These are phyloP conservation scores for Botrytis sinoallii DNA, from an alignment of 2,329 filamentous ascomycete genomes.

Conservation along the genomic window DNA sequence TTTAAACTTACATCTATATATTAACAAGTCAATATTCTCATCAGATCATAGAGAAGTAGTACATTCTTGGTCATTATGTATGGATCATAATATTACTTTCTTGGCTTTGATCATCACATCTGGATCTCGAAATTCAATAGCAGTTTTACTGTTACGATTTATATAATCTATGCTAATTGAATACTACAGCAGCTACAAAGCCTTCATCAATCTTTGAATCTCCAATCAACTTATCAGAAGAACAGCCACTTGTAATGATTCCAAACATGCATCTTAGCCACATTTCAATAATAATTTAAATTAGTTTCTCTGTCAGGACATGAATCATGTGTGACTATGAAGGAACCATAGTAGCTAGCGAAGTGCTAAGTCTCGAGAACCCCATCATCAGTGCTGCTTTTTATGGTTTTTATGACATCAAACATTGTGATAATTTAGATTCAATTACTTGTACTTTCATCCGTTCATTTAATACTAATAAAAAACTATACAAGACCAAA, in stretches of 20 bases:
- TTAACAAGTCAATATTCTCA: neutral
- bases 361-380: neutral
- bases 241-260: neutral
- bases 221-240: neutral
- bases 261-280: neutral
- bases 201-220: neutral
- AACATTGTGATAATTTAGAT: neutral
- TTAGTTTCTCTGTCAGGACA: neutral
- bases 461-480: neutral
- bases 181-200: neutral
- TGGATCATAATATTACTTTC: neutral
- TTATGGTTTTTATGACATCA: neutral
- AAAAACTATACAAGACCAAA: neutral
- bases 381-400: neutral
- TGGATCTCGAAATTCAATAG: neutral
- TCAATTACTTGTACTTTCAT: neutral
- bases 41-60: neutral
- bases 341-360: neutral
- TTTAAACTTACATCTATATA: neutral
- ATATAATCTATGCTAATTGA: neutral
- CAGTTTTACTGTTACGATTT: neutral
- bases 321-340: neutral
- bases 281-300: neutral
- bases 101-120: neutral
- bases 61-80: neutral